phyloP scores from a whole-genome alignment of 2,329 filamentous ascomycete genomes.

The Curvularia verruculosa region DNA sequence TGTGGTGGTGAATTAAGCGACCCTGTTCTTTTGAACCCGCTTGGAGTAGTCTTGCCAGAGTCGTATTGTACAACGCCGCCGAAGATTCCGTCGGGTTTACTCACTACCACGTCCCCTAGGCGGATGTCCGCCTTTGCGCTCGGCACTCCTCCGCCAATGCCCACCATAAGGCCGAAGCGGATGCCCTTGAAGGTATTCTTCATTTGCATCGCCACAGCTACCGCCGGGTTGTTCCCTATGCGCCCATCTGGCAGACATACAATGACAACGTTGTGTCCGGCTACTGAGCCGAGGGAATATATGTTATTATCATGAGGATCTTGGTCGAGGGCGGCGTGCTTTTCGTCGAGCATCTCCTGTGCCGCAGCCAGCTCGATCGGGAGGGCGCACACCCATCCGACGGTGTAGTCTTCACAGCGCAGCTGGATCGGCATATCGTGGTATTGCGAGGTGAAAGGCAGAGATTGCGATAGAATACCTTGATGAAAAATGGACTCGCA shows the following conservation, averaged over 20 bases:
- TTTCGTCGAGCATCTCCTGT: no score
- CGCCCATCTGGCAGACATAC: conserved; percentile 25
- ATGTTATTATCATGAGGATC: conserved; percentile 19
- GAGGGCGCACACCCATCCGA: conserved; percentile 47
- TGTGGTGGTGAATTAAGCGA: neutral
- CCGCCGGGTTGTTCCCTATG: conserved; percentile 42
- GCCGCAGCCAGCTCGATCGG: conserved; percentile 28
- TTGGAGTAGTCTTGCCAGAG: conserved; percentile 4
- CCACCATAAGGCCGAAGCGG: conserved; percentile 51
- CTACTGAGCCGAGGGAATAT: conserved; percentile 31
- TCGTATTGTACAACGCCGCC: conserved; percentile 5
- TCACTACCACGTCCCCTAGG: conserved; percentile 16
- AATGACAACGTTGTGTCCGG: conserved; percentile 40
- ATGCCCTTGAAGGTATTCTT: conserved; percentile 37
- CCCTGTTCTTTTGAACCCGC: conserved; percentile 14
- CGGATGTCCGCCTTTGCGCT: conserved; percentile 12
- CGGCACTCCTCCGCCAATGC: conserved; percentile 45
- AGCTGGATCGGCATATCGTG: no score
- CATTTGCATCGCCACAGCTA: conserved; percentile 38
- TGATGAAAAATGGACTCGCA: no score
- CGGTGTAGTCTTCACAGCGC: conserved; percentile 26
- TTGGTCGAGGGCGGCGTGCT: no score
- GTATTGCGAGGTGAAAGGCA: no score
- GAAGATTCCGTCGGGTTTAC: neutral
- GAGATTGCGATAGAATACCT: no score